Conservation (phyloP, 208 protist genomes). For the Wallacemonas collosoma region DNA sequence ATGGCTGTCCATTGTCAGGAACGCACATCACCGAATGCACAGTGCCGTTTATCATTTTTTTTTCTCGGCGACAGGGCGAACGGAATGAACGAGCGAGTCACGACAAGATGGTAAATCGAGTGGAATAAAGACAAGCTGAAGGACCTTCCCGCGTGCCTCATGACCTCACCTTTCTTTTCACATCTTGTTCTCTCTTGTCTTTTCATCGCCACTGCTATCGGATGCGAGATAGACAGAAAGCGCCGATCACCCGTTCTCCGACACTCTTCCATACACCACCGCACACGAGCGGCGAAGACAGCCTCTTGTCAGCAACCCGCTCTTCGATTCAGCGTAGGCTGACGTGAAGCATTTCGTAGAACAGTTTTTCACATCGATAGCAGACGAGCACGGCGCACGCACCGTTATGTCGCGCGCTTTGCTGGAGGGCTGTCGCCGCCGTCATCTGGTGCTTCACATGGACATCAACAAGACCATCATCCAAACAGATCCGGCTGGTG, state of each 20-base stretch:
- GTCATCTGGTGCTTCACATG: slow-evolving; percentile 86
- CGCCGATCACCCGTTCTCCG: background rate
- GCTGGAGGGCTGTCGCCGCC: slow-evolving; percentile 52
- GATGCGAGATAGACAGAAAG: no score
- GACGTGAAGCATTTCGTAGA: no score
- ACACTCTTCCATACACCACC: background rate
- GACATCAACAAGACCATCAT: slow-evolving; percentile 93
- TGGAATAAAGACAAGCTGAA: background rate
- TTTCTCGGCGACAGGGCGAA: no score
- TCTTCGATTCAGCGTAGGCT: no score
- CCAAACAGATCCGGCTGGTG: slow-evolving; percentile 77
- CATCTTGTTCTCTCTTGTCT: background rate
- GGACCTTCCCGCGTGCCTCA: background rate
- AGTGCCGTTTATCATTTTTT: no score
- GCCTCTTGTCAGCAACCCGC: background rate
- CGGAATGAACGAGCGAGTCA: no score
- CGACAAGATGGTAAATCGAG: no score
- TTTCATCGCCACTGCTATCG: background rate
- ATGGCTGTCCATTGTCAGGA: no score
- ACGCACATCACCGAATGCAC: no score
- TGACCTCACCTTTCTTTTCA: background rate
- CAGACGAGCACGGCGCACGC: no score
- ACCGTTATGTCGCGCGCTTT: slow-evolving; percentile 52
- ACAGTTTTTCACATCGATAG: no score
- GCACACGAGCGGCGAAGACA: background rate